A percentile compares a stretch with the other conserved stretches of the same genome.
These are phyloP conservation scores for Dactylorhiza incarnata DNA, from an alignment of 106 monocot genomes.

Conservation along the genomic window DNA sequence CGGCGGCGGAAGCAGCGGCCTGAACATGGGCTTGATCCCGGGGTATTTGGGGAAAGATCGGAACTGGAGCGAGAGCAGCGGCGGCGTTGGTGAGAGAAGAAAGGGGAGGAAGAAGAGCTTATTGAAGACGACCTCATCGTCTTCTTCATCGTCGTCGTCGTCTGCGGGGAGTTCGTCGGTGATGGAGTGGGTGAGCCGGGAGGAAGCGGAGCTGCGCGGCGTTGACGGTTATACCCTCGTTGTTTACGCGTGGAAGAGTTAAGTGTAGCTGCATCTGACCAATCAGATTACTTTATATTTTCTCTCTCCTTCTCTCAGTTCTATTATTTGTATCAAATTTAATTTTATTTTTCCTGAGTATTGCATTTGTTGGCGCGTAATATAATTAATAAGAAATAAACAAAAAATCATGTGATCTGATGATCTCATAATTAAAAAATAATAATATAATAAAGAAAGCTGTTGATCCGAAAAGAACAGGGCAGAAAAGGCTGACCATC, in stretches of 20 bases:
- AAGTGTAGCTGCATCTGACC: background rate
- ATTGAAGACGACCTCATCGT: slow-evolving; percentile 32
- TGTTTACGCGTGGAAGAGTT: slow-evolving; percentile 50
- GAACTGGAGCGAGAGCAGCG: slow-evolving; percentile 38
- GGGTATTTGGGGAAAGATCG: slow-evolving; percentile 26
- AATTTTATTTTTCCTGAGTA: no score
- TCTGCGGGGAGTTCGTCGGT: slow-evolving; percentile 48
- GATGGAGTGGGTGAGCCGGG: slow-evolving; percentile 73
- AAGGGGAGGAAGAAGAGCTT: slow-evolving; percentile 7
- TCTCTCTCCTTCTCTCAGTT: no score
- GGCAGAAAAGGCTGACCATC: no score
- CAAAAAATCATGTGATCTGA: no score
- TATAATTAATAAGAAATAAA: no score
- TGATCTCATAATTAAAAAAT: no score
- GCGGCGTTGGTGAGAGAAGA: slow-evolving; percentile 7
- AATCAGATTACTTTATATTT: no score
- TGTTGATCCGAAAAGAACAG: no score
- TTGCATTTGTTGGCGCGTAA: background rate
- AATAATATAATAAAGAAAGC: no score
- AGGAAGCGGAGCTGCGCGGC: slow-evolving; percentile 54
- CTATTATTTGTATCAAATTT: no score
- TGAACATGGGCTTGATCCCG: background rate
- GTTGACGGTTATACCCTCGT: slow-evolving; percentile 47
- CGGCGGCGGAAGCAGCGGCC: background rate
- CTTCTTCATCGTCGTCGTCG: slow-evolving; percentile 38